Evolutionary conservation across 2,329 filamentous ascomycete species (phyloP), one percentile per base, ranked within the genome.

Genomic region (Lachnellula subtilissima): DNA sequence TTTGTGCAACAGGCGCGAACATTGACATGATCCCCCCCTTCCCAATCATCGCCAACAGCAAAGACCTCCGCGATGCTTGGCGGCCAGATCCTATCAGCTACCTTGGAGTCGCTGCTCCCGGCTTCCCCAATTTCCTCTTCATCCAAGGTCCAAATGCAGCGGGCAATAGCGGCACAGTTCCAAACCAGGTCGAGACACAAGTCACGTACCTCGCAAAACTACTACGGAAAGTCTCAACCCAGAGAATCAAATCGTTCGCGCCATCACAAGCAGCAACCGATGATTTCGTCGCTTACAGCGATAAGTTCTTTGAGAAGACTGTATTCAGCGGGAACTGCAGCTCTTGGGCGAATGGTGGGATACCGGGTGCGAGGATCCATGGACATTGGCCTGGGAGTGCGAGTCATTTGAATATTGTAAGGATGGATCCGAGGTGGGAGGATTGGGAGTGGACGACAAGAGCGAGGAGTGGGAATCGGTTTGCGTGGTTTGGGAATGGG

Each of bases 321-420:
- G 80, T 83, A 1, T 70, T 86, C 54, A 76, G 77, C 0, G 82
- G 86, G 52, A 80, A 82, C 54, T 90, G 87, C 67, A 83, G 80
- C 42, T 86, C 82, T 0, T 90, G 87, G 87, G 87, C 87, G 57
- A 90, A 90, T 57, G 83, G 86, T 12, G 83, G 83, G 0, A 72
- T 72, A 5, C 79, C 85, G 0, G 86, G 85, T 0, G 79, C 76
- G 0, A 74, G 85, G 4, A 83, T 90, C 23, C 84, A 88, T 59
- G 86, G 85, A 0, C 67, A 88, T 6, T 91, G 86, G 81, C 87
- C 87, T 0, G 86, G 86, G 0, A 87, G 83, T 61, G 85, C 84
- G 1, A 75, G 79, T 0, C 83, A 87, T 62, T 72, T 83, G 35
- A 84, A 84, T 2, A 76, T 81, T 14, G 75, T 86, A 7, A 74